Conservation (phyloP, 1,284 basidiomycete genomes). For the Porodaedalea pini region DNA sequence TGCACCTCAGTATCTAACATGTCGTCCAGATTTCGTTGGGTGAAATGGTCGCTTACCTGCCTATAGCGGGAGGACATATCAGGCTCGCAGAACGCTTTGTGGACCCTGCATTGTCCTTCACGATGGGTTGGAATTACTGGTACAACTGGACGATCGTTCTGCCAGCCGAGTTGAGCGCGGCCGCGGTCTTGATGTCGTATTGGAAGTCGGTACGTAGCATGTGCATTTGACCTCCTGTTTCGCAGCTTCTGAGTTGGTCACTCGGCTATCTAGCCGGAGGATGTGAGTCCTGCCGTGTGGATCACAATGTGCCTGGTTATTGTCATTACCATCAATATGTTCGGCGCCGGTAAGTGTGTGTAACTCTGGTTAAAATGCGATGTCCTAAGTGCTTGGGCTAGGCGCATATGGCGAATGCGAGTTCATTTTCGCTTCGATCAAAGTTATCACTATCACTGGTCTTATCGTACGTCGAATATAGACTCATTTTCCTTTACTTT, state of each 20-base stretch:
- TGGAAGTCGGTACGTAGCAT: slow-evolving; percentile 45
- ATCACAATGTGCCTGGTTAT: slow-evolving; percentile 72
- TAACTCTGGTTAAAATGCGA: background rate
- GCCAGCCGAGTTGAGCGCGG: slow-evolving; percentile 76
- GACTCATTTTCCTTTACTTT: slow-evolving; percentile 6
- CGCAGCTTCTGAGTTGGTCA: slow-evolving; percentile 16
- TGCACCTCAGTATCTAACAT: slow-evolving; percentile 24
- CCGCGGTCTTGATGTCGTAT: slow-evolving; percentile 73
- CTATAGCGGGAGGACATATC: slow-evolving; percentile 76
- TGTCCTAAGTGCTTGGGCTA: slow-evolving; percentile 22
- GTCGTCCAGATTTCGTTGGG: slow-evolving; percentile 43
- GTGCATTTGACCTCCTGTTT: background rate
- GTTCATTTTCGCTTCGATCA: slow-evolving; percentile 74
- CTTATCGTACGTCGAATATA: slow-evolving; percentile 48
- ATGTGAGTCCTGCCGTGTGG: slow-evolving; percentile 69
- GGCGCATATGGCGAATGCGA: slow-evolving; percentile 71
- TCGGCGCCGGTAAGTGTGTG: slow-evolving; percentile 56
- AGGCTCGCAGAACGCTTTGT: slow-evolving; percentile 77
- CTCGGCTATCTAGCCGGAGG: slow-evolving; percentile 23
- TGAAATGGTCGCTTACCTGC: slow-evolving; percentile 67
- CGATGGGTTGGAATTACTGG: slow-evolving; percentile 85
- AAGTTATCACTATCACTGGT: slow-evolving; percentile 72
- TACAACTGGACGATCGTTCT: slow-evolving; percentile 71
- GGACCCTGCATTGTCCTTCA: slow-evolving; percentile 75
- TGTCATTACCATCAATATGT: slow-evolving; percentile 71